Percentiles rank a stretch among this genome's conserved stretches.
These are phyloP conservation scores for Pleurotus citrinopileatus DNA, from an alignment of 768 basidiomycete species.

Conservation along the genomic window DNA sequence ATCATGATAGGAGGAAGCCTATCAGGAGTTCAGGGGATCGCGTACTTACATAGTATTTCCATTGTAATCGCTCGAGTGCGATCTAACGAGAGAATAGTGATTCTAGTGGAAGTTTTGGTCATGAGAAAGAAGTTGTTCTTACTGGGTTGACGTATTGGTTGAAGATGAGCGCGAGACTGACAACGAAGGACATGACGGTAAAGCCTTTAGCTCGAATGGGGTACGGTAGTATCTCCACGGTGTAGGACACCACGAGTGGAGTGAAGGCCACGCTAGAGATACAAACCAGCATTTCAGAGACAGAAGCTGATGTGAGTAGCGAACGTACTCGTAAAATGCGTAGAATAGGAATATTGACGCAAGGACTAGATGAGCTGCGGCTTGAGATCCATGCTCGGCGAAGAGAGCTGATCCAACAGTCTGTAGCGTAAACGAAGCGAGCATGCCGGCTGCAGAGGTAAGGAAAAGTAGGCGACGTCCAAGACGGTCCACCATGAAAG, in stretches of 20 bases:
- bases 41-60: conserved; percentile 71
- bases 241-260: conserved; percentile 84
- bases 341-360: conserved; percentile 86
- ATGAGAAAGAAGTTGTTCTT: not conserved
- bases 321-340: conserved; percentile 70
- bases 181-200: conserved; percentile 74
- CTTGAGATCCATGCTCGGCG: conserved; percentile 32
- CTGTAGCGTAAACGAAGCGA: conserved; percentile 64
- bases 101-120: not conserved
- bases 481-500: conserved; percentile 59
- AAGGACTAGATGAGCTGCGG: conserved; percentile 69
- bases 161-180: conserved; percentile 80
- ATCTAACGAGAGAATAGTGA: not conserved
- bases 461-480: conserved; percentile 73
- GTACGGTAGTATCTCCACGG: conserved; percentile 86
- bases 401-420: conserved; percentile 64
- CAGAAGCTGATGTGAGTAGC: not conserved
- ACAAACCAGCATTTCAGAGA: not conserved
- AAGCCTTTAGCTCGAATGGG: conserved; percentile 83
- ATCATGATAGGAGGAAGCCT: not conserved
- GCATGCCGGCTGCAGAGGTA: conserved; percentile 55
- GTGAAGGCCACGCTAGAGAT: conserved; percentile 65
- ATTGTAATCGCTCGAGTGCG: conserved; percentile 39
- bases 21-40: too few species aligned
- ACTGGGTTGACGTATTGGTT: conserved; percentile 80